These are phyloP conservation scores for Raphidocelis subcapitata DNA, from an alignment of 139 green algal genomes.

Conservation along the genomic window DNA sequence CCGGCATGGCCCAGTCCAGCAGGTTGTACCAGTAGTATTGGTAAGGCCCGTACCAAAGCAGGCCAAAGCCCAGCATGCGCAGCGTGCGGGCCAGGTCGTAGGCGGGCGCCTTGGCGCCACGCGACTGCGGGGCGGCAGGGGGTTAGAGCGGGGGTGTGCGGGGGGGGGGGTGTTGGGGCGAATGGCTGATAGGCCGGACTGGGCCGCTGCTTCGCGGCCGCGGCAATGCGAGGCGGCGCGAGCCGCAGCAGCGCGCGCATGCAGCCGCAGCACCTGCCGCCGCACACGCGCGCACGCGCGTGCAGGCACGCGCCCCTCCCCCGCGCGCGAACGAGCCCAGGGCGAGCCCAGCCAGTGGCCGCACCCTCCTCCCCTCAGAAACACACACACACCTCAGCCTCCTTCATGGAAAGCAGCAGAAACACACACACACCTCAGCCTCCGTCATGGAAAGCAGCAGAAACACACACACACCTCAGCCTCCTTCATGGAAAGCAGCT, in stretches of 20 bases:
- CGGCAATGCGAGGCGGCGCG: neutral
- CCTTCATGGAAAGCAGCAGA: neutral
- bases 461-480: slow-evolving; percentile 9
- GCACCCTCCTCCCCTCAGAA: neutral
- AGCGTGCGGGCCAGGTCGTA: slow-evolving; percentile 53
- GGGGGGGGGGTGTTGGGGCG: neutral
- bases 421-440: neutral
- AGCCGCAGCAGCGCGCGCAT: neutral
- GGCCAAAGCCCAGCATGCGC: slow-evolving; percentile 77
- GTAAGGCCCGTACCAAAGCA: slow-evolving; percentile 77
- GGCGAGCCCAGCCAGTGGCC: too few species aligned
- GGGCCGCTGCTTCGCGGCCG: neutral
- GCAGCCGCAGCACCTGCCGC: neutral
- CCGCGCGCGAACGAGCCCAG: too few species aligned
- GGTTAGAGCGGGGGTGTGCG: neutral
- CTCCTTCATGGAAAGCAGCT: slow-evolving; percentile 38
- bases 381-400: slow-evolving; percentile 7
- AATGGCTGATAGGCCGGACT: neutral
- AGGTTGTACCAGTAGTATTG: slow-evolving; percentile 74
- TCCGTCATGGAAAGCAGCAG: neutral
- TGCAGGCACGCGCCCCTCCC: too few species aligned
- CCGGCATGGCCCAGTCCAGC: slow-evolving; percentile 53
- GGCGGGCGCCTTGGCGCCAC: neutral
- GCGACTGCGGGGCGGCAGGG: slow-evolving; percentile 1
- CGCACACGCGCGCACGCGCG: neutral